Evolutionary conservation across 768 basidiomycete genomes (phyloP), one percentile per base, ranked within the genome.

Genomic region (Cystobasidium onofrii): DNA sequence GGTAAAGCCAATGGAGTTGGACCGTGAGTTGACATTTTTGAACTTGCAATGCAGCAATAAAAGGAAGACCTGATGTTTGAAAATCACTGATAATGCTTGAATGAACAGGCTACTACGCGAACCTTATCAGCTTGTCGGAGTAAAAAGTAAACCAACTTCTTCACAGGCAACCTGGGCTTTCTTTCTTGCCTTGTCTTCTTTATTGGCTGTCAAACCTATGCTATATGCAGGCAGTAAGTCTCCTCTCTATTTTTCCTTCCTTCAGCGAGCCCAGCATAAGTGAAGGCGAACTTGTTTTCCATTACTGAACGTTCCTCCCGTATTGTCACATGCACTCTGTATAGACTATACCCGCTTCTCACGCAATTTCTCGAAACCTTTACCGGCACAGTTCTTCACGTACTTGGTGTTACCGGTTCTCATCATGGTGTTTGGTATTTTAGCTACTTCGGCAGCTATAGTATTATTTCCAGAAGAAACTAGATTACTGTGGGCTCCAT

Each of bases 371-470:
- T 23, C 12, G 1, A 20, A 1, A 34, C 65, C 65, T 46, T 4
- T 67, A 13, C 65, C 65, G 2, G 65, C 44, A 3, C 43, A 50
- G 23, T 12, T 67, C 7, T 20, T 54, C 10, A 25, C 18, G 20
- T 20, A 46, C n/a, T 9, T 67, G 10, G 2, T 67, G 3, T 13
- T 54, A 20, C 27, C 27, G 3, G 4, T 46, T 7, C 31, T 34
- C 10, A 75, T 76, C 10, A 74, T 70, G 23, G 43, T 81, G 13
- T 76, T 81, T 50, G 80, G 80, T 13, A 77, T 81, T 55, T 27
- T 80, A 62, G 73, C 79, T 41, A 79, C 80, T 6, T 78, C 77
- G 1, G 76, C 76, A 23, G 80, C 78, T 0, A 78, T 78, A 0
- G 71, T 77, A 43, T 77, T 78, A 73, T 80, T 77, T 55, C 80